phyloP scores from a whole-genome alignment of 176 grass and related monocot species.

The Oryza glumipatula region DNA sequence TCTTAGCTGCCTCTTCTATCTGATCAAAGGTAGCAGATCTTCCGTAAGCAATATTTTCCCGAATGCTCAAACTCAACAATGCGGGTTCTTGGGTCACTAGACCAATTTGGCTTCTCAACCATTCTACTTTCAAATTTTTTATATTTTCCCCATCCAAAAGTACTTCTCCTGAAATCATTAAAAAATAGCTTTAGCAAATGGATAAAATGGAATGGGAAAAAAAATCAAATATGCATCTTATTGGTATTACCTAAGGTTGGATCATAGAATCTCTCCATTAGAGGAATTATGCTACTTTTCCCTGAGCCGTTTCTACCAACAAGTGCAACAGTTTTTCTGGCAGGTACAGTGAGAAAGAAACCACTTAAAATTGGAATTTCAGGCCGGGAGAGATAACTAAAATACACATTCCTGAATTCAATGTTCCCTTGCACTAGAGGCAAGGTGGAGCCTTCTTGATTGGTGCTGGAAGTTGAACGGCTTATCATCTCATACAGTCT shows the following conservation, averaged over 20 bases:
- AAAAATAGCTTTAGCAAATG: constrained; percentile 23
- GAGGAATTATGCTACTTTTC: constrained; percentile 99
- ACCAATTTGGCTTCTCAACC: constrained; percentile 99
- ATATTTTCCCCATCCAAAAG: constrained; percentile 99
- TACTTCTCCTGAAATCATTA: constrained; percentile 83
- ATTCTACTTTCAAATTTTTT: constrained; percentile 94
- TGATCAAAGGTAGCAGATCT: constrained; percentile 90
- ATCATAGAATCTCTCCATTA: constrained; percentile 99
- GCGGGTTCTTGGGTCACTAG: constrained; percentile 97
- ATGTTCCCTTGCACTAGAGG: constrained; percentile 93
- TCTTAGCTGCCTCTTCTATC: constrained; percentile 98
- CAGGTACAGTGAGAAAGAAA: constrained; percentile 95
- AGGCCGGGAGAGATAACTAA: constrained; percentile 95
- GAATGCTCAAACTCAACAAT: constrained; percentile 95
- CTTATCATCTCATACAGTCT: constrained; percentile 99
- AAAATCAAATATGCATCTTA: constrained; percentile 23
- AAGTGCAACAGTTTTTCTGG: constrained; percentile 98
- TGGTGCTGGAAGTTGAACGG: constrained; percentile 78
- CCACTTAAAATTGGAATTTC: constrained; percentile 99
- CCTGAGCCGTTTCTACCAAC: constrained; percentile 99
- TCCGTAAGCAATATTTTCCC: constrained; percentile 97
- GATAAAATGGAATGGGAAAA: constrained; percentile 2
- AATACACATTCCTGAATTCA: constrained; percentile 99
- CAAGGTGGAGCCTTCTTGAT: constrained; percentile 83
- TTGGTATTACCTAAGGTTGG: constrained; percentile 86